Evolutionary conservation across 148 eudicot species (phyloP).

Genomic region (Pouteria glomerata): DNA sequence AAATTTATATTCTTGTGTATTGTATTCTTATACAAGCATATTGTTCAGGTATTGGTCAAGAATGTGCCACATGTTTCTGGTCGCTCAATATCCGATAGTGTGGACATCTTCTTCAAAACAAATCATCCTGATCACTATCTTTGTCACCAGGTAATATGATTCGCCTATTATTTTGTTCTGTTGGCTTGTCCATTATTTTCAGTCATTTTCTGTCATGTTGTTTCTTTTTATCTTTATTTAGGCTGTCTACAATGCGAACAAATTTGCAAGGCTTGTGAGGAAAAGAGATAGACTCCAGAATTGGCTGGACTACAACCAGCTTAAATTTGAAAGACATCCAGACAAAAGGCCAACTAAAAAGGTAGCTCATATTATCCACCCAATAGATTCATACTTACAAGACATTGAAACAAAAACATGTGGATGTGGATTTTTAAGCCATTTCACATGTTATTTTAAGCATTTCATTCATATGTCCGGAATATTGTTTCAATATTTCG

Average conservation of each 20-base stretch:
- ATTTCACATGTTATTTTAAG: not conserved
- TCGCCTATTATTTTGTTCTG: not conserved
- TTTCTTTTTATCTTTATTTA: slow-evolving; percentile 18
- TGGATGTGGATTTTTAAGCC: not conserved
- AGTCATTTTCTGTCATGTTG: not conserved
- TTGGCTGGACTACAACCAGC: slow-evolving; percentile 89
- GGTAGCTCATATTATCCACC: slow-evolving; percentile 34
- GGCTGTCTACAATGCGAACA: slow-evolving; percentile 91
- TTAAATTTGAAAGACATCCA: slow-evolving; percentile 76
- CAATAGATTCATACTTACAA: not conserved
- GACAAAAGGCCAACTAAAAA: slow-evolving; percentile 71
- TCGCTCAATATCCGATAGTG: slow-evolving; percentile 70
- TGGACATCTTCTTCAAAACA: slow-evolving; percentile 71
- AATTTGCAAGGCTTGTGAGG: slow-evolving; percentile 71
- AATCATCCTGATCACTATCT: slow-evolving; percentile 81
- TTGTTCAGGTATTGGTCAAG: slow-evolving; percentile 74
- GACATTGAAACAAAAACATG: not conserved
- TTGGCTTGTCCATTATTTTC: not conserved
- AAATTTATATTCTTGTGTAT: not conserved
- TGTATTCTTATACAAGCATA: slow-evolving; percentile 2
- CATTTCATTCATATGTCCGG: not conserved
- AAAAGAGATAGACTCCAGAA: slow-evolving; percentile 64
- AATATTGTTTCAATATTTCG: not conserved
- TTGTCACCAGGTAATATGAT: slow-evolving; percentile 67
- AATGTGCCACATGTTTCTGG: slow-evolving; percentile 73